These are phyloP conservation scores for Arctium minus DNA, from an alignment of 129 eudicot species.

Conservation along the genomic window DNA sequence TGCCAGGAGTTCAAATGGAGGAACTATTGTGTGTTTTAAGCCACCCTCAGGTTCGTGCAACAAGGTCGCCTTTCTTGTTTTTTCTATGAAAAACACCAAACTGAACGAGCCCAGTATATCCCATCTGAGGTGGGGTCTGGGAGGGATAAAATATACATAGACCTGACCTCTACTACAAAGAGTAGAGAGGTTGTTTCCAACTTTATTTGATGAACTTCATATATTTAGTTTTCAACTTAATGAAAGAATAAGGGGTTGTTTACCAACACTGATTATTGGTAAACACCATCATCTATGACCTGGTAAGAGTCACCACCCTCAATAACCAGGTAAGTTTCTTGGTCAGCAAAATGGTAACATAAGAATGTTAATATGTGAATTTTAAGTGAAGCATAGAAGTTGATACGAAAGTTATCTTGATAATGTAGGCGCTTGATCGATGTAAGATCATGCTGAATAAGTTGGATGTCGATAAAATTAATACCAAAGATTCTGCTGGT, in stretches of 20 bases:
- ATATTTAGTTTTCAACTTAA: neutral
- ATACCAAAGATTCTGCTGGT: slow-evolving; percentile 65
- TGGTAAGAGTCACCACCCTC: neutral
- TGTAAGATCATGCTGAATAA: slow-evolving; percentile 57
- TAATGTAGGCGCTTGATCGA: slow-evolving; percentile 66
- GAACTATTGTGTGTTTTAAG: slow-evolving; percentile 81
- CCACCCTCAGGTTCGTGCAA: slow-evolving; percentile 72
- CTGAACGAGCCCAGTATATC: neutral
- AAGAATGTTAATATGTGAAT: neutral
- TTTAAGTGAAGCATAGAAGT: neutral
- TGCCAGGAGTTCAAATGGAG: slow-evolving; percentile 87
- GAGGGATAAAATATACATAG: too few relatives aligned
- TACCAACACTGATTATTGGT: neutral
- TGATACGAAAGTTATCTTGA: neutral
- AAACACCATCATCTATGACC: neutral
- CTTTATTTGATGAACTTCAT: neutral
- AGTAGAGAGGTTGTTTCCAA: neutral
- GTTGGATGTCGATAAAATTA: slow-evolving; percentile 56
- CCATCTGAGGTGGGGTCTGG: neutral
- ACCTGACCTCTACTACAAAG: neutral
- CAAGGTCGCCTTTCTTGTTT: neutral
- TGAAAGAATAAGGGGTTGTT: neutral
- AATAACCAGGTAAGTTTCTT: too few relatives aligned
- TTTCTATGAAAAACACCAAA: neutral
- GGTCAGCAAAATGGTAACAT: neutral